Evolutionary conservation across 495 filamentous ascomycete species (phyloP).

Genomic region (Hypoxylon fragiforme): DNA sequence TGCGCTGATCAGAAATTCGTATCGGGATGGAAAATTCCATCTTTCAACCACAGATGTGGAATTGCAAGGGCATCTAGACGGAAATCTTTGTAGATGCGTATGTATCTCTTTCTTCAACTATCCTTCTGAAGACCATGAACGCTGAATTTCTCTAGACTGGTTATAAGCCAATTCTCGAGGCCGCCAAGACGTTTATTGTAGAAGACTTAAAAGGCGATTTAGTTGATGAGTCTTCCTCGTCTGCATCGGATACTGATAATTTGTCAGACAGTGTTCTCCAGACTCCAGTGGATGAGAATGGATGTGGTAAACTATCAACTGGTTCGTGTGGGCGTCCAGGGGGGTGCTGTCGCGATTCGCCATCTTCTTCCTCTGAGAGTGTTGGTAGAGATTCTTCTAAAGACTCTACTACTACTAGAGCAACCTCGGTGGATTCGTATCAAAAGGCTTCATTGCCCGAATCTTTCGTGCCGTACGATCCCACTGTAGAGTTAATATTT

Average conservation of each 20-base stretch:
- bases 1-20: conserved; percentile 69
- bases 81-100: conserved; percentile 78
- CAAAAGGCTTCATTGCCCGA: conserved; percentile 60
- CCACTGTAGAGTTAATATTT: conserved; percentile 81
- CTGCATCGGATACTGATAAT: conserved; percentile 56
- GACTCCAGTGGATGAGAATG: conserved; percentile 55
- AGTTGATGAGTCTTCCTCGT: conserved; percentile 44
- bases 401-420: conserved; percentile 6
- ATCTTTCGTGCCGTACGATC: conserved; percentile 80
- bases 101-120: background rate
- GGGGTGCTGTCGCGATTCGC: conserved; percentile 44
- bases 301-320: conserved; percentile 45
- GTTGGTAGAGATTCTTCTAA: conserved; percentile 14
- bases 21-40: conserved; percentile 46
- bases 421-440: conserved; percentile 24
- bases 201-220: conserved; percentile 45
- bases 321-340: conserved; percentile 53
- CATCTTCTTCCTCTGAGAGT: conserved; percentile 21
- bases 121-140: background rate
- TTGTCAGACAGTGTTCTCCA: conserved; percentile 43
- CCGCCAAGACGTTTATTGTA: conserved; percentile 66
- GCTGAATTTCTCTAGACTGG: conserved; percentile 56
- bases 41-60: conserved; percentile 54
- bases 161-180: conserved; percentile 83
- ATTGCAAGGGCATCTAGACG: conserved; percentile 76